Conservation (phyloP, 345 rosid genomes). For the Citrus australasica region DNA sequence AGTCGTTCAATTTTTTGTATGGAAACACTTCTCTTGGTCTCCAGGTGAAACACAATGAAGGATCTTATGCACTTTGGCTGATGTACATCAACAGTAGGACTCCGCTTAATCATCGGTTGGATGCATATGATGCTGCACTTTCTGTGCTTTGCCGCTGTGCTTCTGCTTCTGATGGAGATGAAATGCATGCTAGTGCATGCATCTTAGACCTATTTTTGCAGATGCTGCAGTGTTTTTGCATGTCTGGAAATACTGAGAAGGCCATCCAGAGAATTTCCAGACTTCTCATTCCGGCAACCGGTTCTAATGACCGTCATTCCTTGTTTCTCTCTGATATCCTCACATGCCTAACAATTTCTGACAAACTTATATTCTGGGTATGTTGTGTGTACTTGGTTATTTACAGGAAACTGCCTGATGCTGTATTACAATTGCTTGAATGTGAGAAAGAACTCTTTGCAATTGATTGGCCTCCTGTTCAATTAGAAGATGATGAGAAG, state of each 20-base stretch:
- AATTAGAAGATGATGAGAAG: conserved; percentile 49
- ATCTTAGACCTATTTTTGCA: conserved; percentile 86
- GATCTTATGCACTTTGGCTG: conserved; percentile 86
- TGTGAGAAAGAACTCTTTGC: conserved; percentile 63
- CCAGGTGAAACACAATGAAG: conserved; percentile 69
- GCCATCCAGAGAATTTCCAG: conserved; percentile 53
- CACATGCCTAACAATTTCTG: conserved; percentile 82
- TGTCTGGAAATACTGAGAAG: conserved; percentile 67
- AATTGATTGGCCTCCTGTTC: conserved; percentile 74
- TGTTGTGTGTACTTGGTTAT: conserved; percentile 94
- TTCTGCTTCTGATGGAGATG: conserved; percentile 38
- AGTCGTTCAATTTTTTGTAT: conserved; percentile 29
- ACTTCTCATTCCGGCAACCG: conserved; percentile 37
- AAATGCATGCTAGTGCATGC: conserved; percentile 59
- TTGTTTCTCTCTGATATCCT: conserved; percentile 71
- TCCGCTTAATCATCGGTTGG: conserved; percentile 59
- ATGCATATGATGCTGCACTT: conserved; percentile 72
- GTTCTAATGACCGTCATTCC: conserved; percentile 58
- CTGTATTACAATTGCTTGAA: conserved; percentile 66
- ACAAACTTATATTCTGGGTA: conserved; percentile 96
- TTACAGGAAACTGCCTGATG: conserved; percentile 95
- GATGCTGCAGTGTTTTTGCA: conserved; percentile 75
- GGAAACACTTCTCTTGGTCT: conserved; percentile 34
- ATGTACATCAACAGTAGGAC: conserved; percentile 81
- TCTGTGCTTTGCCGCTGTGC: conserved; percentile 47